Percentiles rank a stretch among this genome's conserved stretches.
Evolutionary conservation across 2,329 filamentous ascomycete genomes (phyloP).

Genomic region (Cryphonectria nitschkei): DNA sequence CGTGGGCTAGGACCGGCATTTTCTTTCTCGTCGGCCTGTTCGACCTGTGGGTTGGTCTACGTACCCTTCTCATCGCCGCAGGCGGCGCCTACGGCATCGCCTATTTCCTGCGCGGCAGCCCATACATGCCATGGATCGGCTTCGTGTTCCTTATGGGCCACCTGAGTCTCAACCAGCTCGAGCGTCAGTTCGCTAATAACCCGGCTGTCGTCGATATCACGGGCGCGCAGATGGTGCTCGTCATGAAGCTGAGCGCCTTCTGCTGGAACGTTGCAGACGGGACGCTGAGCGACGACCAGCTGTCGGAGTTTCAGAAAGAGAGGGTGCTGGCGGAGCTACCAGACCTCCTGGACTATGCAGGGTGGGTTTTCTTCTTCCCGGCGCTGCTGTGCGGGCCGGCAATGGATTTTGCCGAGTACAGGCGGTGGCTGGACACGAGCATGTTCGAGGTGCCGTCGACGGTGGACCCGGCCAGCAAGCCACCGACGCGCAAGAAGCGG

Average conservation of each 20-base stretch:
- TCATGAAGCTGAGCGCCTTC: slow-evolving; percentile 97
- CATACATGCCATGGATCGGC: slow-evolving; percentile 96
- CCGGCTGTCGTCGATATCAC: slow-evolving; percentile 81
- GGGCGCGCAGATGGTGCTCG: slow-evolving; percentile 94
- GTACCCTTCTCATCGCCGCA: slow-evolving; percentile 79
- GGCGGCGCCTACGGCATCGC: slow-evolving; percentile 82
- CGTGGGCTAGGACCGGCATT: slow-evolving; percentile 65
- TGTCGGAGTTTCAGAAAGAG: slow-evolving; percentile 87
- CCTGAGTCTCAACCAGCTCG: slow-evolving; percentile 88
- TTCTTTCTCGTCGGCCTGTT: slow-evolving; percentile 96
- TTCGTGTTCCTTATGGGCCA: slow-evolving; percentile 96
- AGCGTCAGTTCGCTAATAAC: slow-evolving; percentile 72
- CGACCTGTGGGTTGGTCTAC: slow-evolving; percentile 84
- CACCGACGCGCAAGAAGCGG: slow-evolving; percentile 84
- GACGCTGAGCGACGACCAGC: slow-evolving; percentile 72
- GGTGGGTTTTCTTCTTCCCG: slow-evolving; percentile 95
- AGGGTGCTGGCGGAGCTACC: slow-evolving; percentile 78
- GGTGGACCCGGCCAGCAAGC: slow-evolving; percentile 82
- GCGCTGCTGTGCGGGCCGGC: slow-evolving; percentile 86
- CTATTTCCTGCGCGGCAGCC: slow-evolving; percentile 74
- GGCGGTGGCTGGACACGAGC: slow-evolving; percentile 86
- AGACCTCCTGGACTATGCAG: slow-evolving; percentile 76
- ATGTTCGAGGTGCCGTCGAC: slow-evolving; percentile 89
- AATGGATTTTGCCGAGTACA: slow-evolving; percentile 94
- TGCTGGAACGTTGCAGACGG: slow-evolving; percentile 99